Base-by-base conservation (phyloP, 2,329 filamentous ascomycete species). In the Fusarium citri region DNA sequence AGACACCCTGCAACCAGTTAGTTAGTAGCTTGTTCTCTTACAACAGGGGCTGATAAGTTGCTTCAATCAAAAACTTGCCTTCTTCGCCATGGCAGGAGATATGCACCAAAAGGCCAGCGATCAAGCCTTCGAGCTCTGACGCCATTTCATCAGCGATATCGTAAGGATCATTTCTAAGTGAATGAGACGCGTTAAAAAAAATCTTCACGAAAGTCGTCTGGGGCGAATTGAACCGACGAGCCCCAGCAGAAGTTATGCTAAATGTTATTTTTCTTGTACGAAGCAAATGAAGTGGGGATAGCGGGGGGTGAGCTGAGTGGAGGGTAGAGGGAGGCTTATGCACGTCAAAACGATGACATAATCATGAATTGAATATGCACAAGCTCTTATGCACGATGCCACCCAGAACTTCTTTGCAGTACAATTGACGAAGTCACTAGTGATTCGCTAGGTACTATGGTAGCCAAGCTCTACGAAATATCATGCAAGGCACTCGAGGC, bases 111-210 rank as follows among this genome's bases (percentile, higher is more conserved):
- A 81, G 72, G 58, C 74, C 74, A 48, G 76, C 77, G 63, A 82
- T 80, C 66, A 81, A 71, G 66, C 77, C 78, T 73, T 82, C 80
- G 26, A 81, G 78, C 69, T 81, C 80, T 63, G 76, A 78, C 58
- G 77, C 76, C 80, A 82, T 82, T 54, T 47, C 69, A 58, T 68
- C 45, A 46, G 26, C 47, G 16, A 54, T 42, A 51, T 43, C 48
- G 37, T 50, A 58, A 30, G 59, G 57, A 25, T 74, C 79, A 80
- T 80, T 71, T 66, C 71, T 74, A 61, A 43, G 48, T 50, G 43
- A 57, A 66, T 66, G 55, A 46, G 53, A 57, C 58, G 55, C 56
- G 55, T 54, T 57, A 57, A 66, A 74, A 73, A 74, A 47, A 60
- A 63, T 48, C 40, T 63, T 57, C 56, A 65, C 49, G 62, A 68